A percentile compares a stretch with the other conserved stretches of the same genome.
Evolutionary conservation across 2,329 filamentous ascomycete genomes (phyloP).

Genomic region (Pseudophaeomoniella oleicola): DNA sequence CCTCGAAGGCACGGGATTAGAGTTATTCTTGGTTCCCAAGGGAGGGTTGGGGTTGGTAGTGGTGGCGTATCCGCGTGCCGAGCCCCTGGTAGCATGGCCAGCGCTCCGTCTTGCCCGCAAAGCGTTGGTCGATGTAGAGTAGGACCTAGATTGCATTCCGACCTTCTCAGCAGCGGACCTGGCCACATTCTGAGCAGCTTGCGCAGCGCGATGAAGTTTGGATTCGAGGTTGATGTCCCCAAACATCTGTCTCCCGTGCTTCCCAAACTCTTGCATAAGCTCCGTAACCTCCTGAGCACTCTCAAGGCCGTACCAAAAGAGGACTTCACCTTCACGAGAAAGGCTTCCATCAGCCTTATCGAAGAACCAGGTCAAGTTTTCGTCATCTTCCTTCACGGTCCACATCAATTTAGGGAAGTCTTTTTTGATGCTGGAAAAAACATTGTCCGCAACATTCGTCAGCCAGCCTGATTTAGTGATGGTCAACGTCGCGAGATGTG

Average conservation of each 20-base stretch:
- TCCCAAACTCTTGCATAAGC: slow-evolving; percentile 71
- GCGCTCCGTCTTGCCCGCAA: slow-evolving; percentile 19
- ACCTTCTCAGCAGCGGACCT: slow-evolving; percentile 28
- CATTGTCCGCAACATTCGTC: slow-evolving; percentile 87
- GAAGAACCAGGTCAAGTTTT: slow-evolving; percentile 97
- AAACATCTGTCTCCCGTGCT: slow-evolving; percentile 73
- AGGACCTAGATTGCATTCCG: slow-evolving; percentile 48
- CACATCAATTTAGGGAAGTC: slow-evolving; percentile 83
- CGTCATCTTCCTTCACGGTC: slow-evolving; percentile 92
- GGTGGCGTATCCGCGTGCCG: slow-evolving; percentile 24
- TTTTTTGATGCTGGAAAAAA: slow-evolving; percentile 86
- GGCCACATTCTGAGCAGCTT: slow-evolving; percentile 47
- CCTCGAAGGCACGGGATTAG: slow-evolving; percentile 62
- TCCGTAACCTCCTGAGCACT: slow-evolving; percentile 66
- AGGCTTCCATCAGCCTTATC: slow-evolving; percentile 92
- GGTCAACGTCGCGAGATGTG: slow-evolving; percentile 77
- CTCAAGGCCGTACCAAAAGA: slow-evolving; percentile 93
- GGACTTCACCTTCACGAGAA: slow-evolving; percentile 68
- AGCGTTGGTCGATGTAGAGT: slow-evolving; percentile 42
- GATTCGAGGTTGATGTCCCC: slow-evolving; percentile 79
- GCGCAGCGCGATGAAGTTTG: slow-evolving; percentile 65
- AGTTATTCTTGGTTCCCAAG: slow-evolving; percentile 73
- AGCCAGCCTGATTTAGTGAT: slow-evolving; percentile 93
- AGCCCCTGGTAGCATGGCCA: slow-evolving; percentile 5
- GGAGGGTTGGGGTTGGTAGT: slow-evolving; percentile 79